phyloP scores from a whole-genome alignment of 2,329 filamentous ascomycete species.

The Zymoseptoria ardabiliae region DNA sequence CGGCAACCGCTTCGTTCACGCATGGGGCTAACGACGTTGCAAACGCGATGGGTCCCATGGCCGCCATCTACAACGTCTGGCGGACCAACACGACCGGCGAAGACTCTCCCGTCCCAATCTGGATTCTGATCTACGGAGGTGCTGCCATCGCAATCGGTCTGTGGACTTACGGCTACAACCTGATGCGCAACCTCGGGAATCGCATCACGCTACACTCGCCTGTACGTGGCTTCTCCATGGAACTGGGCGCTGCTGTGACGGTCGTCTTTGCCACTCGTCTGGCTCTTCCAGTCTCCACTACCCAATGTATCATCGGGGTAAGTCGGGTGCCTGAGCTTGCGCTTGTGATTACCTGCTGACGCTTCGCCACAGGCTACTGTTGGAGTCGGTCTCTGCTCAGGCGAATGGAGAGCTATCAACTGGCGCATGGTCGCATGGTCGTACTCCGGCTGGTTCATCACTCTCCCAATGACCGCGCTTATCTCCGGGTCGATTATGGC shows the following conservation, averaged over 20 bases:
- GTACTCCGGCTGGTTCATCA: slow-evolving; percentile 54
- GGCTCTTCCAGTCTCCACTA: slow-evolving; percentile 55
- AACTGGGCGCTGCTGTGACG: slow-evolving; percentile 54
- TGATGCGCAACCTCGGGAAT: slow-evolving; percentile 56
- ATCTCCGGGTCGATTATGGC: slow-evolving; percentile 54
- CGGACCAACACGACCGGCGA: slow-evolving; percentile 36
- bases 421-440: slow-evolving; percentile 56
- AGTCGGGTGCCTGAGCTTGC: background rate
- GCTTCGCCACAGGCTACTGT: slow-evolving; percentile 38
- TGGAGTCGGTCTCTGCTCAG: slow-evolving; percentile 54
- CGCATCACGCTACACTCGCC: slow-evolving; percentile 55
- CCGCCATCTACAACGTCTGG: slow-evolving; percentile 56
- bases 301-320: slow-evolving; percentile 54
- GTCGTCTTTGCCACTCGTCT: slow-evolving; percentile 57
- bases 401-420: slow-evolving; percentile 51
- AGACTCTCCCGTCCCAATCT: slow-evolving; percentile 49
- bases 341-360: background rate
- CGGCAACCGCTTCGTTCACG: slow-evolving; percentile 62
- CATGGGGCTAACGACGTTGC: slow-evolving; percentile 60
- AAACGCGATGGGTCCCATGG: slow-evolving; percentile 55
- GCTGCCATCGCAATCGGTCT: slow-evolving; percentile 47
- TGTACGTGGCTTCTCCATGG: slow-evolving; percentile 51
- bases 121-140: slow-evolving; percentile 53
- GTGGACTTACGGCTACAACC: slow-evolving; percentile 56
- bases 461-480: slow-evolving; percentile 49